A percentile compares a stretch with the other conserved stretches of the same genome.
Evolutionary conservation across 805 yeast genomes (phyloP).

Genomic region (Nakazawaea ernobii): DNA sequence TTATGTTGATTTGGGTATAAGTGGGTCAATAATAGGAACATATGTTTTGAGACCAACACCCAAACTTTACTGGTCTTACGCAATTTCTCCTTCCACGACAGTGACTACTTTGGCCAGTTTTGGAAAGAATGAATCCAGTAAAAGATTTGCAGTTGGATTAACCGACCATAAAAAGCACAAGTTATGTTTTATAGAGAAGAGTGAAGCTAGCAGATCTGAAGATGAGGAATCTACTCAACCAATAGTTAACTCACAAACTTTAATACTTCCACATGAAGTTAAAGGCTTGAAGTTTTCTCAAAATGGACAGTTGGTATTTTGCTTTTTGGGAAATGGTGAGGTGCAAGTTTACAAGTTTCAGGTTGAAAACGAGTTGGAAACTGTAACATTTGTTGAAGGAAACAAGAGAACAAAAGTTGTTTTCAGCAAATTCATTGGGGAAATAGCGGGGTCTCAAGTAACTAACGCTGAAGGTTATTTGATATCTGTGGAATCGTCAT

Average conservation of each 20-base stretch:
- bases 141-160: slow-evolving; percentile 26
- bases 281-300: slow-evolving; percentile 22
- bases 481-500: slow-evolving; percentile 11
- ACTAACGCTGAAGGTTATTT: slow-evolving; percentile 10
- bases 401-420: slow-evolving; percentile 18
- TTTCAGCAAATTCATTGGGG: slow-evolving; percentile 11
- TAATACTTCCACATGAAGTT: slow-evolving; percentile 16
- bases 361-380: not conserved
- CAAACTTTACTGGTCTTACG: slow-evolving; percentile 49
- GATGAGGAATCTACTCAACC: slow-evolving; percentile 28
- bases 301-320: slow-evolving; percentile 23
- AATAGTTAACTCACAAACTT: slow-evolving; percentile 24
- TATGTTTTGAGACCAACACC: slow-evolving; percentile 52
- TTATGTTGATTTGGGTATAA: slow-evolving; percentile 44
- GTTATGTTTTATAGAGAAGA: slow-evolving; percentile 20
- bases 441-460: not conserved
- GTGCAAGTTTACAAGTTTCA: slow-evolving; percentile 16
- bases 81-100: slow-evolving; percentile 41
- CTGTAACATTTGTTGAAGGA: slow-evolving; percentile 21
- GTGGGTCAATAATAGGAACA: slow-evolving; percentile 47
- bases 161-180: slow-evolving; percentile 28
- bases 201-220: slow-evolving; percentile 15
- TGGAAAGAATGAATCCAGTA: slow-evolving; percentile 13
- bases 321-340: slow-evolving; percentile 26
- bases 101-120: slow-evolving; percentile 34